Evolutionary conservation across 129 eudicot species (phyloP).

Genomic region (Saposhnikovia divaricata): DNA sequence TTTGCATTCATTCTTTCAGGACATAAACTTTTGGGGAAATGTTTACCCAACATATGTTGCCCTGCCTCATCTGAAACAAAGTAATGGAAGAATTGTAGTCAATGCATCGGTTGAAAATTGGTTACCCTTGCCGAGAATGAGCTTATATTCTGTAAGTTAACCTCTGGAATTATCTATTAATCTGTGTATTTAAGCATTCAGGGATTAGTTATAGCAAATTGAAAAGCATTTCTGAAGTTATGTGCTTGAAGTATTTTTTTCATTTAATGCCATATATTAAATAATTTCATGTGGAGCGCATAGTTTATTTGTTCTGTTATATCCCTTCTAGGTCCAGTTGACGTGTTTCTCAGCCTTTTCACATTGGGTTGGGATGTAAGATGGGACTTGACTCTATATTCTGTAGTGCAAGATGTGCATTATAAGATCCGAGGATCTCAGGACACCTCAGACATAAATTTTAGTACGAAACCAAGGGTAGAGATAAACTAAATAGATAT

Average conservation of each 20-base stretch:
- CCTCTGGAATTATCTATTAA: not conserved
- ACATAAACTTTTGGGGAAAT: slow-evolving; percentile 96
- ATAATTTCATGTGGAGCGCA: not conserved
- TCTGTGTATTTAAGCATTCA: not conserved
- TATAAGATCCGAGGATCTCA: not conserved
- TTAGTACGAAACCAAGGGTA: not conserved
- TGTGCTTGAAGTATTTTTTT: too few species aligned
- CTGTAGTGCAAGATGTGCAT: not conserved
- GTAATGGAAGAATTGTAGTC: slow-evolving; percentile 61
- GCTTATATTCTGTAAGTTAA: slow-evolving; percentile 79
- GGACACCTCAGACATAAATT: not conserved
- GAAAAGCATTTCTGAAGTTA: not conserved
- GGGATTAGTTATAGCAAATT: not conserved
- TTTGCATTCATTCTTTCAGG: slow-evolving; percentile 32
- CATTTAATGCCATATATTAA: too few species aligned
- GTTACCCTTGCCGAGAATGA: slow-evolving; percentile 96
- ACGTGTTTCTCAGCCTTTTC: not conserved
- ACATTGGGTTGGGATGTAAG: not conserved
- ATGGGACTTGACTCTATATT: not conserved
- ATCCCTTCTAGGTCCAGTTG: not conserved
- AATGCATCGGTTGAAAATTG: slow-evolving; percentile 95
- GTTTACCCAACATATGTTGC: slow-evolving; percentile 92
- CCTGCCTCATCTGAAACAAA: slow-evolving; percentile 65
- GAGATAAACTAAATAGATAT: not conserved
- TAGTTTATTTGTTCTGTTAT: not conserved